Evolutionary conservation across 495 filamentous ascomycete genomes (phyloP).

Genomic region (Penicillium robsamsonii): DNA sequence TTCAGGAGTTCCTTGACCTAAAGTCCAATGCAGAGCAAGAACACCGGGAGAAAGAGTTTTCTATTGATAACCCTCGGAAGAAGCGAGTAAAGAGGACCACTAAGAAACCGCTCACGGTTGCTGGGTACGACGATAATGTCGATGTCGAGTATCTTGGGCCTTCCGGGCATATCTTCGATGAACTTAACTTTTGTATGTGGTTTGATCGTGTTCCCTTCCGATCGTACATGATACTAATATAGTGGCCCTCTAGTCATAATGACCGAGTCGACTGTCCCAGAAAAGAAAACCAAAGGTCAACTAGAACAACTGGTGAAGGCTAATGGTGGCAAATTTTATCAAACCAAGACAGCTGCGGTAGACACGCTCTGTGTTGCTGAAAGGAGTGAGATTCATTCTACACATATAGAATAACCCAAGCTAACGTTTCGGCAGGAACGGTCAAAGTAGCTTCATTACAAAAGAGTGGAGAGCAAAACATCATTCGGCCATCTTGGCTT

Average conservation of each 20-base stretch:
- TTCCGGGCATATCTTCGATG: constrained; percentile 64
- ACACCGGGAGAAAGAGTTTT: constrained; percentile 73
- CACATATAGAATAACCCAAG: not conserved
- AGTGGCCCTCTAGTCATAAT: constrained; percentile 49
- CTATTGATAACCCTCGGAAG: constrained; percentile 70
- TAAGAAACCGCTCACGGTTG: constrained; percentile 66
- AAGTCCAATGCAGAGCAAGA: constrained; percentile 70
- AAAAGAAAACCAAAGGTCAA: constrained; percentile 72
- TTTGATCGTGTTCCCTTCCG: not conserved
- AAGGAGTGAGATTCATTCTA: constrained; percentile 49
- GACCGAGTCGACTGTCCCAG: constrained; percentile 55
- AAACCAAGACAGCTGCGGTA: constrained; percentile 60
- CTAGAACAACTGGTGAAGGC: constrained; percentile 85
- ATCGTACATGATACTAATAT: constrained; percentile 17
- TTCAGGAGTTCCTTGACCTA: constrained; percentile 73
- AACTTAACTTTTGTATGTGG: constrained; percentile 70
- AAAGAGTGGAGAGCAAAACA: constrained; percentile 63
- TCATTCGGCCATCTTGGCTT: constrained; percentile 81
- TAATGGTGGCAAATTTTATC: constrained; percentile 80
- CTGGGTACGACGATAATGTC: constrained; percentile 58
- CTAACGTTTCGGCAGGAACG: constrained; percentile 47
- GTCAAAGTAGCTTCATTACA: constrained; percentile 84
- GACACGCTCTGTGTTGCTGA: constrained; percentile 75
- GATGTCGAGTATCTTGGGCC: constrained; percentile 55
- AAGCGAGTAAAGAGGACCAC: constrained; percentile 61